A percentile compares a stretch with the other conserved stretches of the same genome.
Evolutionary conservation across 768 basidiomycete species (phyloP).

Genomic region (Hysterangium stoloniferum): DNA sequence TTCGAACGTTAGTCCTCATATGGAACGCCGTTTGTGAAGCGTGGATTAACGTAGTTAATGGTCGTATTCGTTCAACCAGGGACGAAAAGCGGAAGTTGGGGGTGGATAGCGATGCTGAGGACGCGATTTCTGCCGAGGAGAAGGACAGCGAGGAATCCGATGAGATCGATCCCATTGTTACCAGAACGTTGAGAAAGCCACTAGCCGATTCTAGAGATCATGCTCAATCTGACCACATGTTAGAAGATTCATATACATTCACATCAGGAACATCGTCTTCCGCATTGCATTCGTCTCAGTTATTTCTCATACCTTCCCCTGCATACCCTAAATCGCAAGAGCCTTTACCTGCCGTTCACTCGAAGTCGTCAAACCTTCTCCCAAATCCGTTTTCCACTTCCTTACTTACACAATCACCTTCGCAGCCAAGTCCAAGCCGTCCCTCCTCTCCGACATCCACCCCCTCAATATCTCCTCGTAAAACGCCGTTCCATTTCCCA

Average conservation of each 20-base stretch:
- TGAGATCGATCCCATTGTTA: slow-evolving; percentile 11
- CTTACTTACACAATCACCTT: slow-evolving; percentile 14
- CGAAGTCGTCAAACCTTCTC: slow-evolving; percentile 13
- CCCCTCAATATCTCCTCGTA: slow-evolving; percentile 43
- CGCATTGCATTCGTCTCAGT: background rate
- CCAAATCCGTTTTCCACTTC: slow-evolving; percentile 23
- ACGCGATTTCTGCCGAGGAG: slow-evolving; percentile 24
- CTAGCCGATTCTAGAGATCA: background rate
- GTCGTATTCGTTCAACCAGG: background rate
- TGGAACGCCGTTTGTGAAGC: slow-evolving; percentile 64
- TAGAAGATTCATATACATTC: background rate
- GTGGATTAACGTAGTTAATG: slow-evolving; percentile 25
- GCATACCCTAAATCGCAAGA: slow-evolving; percentile 15
- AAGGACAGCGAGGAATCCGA: slow-evolving; percentile 28
- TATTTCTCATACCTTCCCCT: slow-evolving; percentile 15
- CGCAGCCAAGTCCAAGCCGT: slow-evolving; percentile 18
- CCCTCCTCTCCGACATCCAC: slow-evolving; percentile 27
- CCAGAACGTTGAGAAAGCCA: slow-evolving; percentile 2
- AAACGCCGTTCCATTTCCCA: slow-evolving; percentile 68
- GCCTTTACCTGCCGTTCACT: background rate
- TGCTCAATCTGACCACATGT: background rate
- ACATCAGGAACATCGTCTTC: slow-evolving; percentile 5
- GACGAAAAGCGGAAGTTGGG: background rate
- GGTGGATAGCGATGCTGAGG: slow-evolving; percentile 15
- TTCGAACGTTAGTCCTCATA: slow-evolving; percentile 58